Evolutionary conservation across 176 grass and related monocot species (phyloP), one percentile per base, ranked within the genome.

Genomic region (Bonia amplexicaulis): DNA sequence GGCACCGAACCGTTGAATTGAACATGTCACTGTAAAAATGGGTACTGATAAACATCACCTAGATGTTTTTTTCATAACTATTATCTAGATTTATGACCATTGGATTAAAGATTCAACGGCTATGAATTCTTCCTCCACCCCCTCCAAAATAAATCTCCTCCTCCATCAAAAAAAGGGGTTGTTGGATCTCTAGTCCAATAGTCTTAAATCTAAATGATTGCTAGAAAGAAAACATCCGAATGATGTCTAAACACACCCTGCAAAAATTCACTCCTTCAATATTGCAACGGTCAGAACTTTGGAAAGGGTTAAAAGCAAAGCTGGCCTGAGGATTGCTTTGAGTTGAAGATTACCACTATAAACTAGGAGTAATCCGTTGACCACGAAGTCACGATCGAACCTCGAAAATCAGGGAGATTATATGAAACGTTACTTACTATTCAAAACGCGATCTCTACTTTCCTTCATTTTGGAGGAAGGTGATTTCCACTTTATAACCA

Each of bases 281-380:
- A 80, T 45, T 66, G 77, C 57, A 42, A 42, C 3, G 66, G 83
- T 85, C 77, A 85, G 72, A 63, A 12, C 71, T 85, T 77, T 77
- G 77, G 71, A 40, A 80, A 35, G 49, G 31, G 39, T 80, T 84
- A 5, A 73, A 78, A 70, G 62, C 16, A 42, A 13, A 13, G 14
- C 37, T 60, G 74, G 16, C 27, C 13, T 11, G 54, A 29, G 9
- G 63, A 45, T 80, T 85, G 82, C 57, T 89, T 81, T 61, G 42
- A 33, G 66, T 6, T 3, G n/a, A 76, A 75, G 37, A 4, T 70
- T 19, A 47, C 42, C 14, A 58, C 19, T 46, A 37, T 3, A 44
- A 59, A 64, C 19, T 39, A 74, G 59, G 9, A 1, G 9, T 33
- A 33, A 76, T 25, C 61, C 62, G 31, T 85, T 89, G 82, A 75